Base-by-base conservation (phyloP, 345 rosid species). In the Erucastrum elatum region DNA sequence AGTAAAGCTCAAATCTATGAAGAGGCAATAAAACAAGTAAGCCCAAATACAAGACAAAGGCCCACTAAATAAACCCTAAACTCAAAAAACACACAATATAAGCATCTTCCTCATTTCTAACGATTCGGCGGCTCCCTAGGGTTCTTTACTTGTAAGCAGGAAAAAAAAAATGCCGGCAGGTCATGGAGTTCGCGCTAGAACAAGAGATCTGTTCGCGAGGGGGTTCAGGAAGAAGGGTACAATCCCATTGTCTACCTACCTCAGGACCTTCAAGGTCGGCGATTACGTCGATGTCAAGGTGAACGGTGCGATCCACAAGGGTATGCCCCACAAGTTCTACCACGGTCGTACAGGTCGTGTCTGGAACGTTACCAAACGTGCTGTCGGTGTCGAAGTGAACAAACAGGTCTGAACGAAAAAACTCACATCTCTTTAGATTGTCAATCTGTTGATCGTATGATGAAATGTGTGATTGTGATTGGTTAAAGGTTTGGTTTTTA, bases 31-130 rank as follows among this genome's bases (percentile, higher is more conserved):
- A 27, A 27, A 46, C 9, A 64, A 39, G 46, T 2, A 56, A 58
- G 53, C 53, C 77, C 71, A 35, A 16, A 64, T 35, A 17, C 8
- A 8, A 21, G 27, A 15, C 29, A 51, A 35, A 21, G 76, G 76
- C 68, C 68, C 76, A 39, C 8, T 55, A 5, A 25, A 7, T 25
- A 51, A 74, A 66, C 72, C 78, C 67, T 75, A 77, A 77, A 21
- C 11, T 4, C 8, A 11, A 6, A 37, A 27, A 31, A 10, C 33
- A 37, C 64, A 64, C 64, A 71, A 53, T 51, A 63, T 16, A 3
- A 25, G 15, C 35, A 39, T 41, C 60, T 49, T 6, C 25, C 26
- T 29, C 34, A 64, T 74, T 62, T 74, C 49, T 46, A 5, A 9
- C 8, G 2, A 1, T 25, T 60, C 41, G 76, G 68, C 68, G 68